A percentile compares a stretch with the other conserved stretches of the same genome.
Evolutionary conservation across 495 filamentous ascomycete species (phyloP).

Genomic region (Lepraria neglecta): DNA sequence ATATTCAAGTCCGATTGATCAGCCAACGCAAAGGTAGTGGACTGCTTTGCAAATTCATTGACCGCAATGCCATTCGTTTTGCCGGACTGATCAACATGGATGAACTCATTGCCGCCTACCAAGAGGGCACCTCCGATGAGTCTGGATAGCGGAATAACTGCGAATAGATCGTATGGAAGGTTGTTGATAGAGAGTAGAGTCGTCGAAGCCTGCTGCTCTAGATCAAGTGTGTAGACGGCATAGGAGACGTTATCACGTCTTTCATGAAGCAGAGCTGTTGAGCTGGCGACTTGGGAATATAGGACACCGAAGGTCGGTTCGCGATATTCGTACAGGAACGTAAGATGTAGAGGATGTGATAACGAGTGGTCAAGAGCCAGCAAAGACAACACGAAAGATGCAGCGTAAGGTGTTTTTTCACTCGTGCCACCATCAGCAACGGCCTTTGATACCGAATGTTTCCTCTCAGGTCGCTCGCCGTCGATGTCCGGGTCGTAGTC

Average conservation of each 20-base stretch:
- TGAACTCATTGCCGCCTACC: constrained; percentile 80
- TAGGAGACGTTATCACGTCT: constrained; percentile 81
- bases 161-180: constrained; percentile 84
- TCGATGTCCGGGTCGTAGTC: constrained; percentile 80
- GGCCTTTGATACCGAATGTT: constrained; percentile 25
- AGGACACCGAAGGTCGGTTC: constrained; percentile 96
- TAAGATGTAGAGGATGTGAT: constrained; percentile 79
- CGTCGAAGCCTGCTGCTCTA: constrained; percentile 89
- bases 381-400: constrained; percentile 86
- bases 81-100: constrained; percentile 93
- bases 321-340: constrained; percentile 93
- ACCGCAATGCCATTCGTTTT: constrained; percentile 92
- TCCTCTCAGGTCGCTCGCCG: constrained; percentile 37
- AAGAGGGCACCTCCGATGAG: constrained; percentile 85
- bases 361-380: constrained; percentile 80
- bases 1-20: constrained; percentile 80
- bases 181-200: constrained; percentile 77
- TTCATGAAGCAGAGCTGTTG: constrained; percentile 63
- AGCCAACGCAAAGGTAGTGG: constrained; percentile 70
- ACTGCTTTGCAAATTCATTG: constrained; percentile 75
- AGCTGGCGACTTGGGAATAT: constrained; percentile 65
- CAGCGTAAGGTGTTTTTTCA: constrained; percentile 69
- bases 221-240: constrained; percentile 88
- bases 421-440: constrained; percentile 50
- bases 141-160: constrained; percentile 73